These are phyloP conservation scores for Xylariaceae sp. DNA, from an alignment of 2,329 filamentous ascomycete genomes.

Conservation along the genomic window DNA sequence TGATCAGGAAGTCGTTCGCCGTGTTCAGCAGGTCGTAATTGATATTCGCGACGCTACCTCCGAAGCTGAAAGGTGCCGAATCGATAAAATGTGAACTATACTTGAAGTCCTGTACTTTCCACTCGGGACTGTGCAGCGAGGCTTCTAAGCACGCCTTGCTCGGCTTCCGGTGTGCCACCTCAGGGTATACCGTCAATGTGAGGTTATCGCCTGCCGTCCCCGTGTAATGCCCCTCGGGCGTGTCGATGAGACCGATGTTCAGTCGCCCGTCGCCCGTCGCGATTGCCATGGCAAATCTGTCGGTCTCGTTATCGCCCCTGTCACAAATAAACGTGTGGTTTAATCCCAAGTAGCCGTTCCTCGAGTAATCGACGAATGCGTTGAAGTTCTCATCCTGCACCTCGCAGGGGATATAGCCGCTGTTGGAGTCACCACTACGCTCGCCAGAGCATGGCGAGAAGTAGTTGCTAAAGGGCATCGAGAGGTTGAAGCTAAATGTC, in stretches of 20 bases:
- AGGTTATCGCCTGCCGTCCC: conserved; percentile 16
- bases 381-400: background rate
- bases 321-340: conserved; percentile 17
- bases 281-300: conserved; percentile 1
- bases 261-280: conserved; percentile 11
- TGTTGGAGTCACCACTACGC: conserved; percentile 8
- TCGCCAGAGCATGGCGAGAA: conserved; percentile 3
- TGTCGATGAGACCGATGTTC: conserved; percentile 9
- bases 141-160: background rate
- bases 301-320: conserved; percentile 2
- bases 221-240: conserved; percentile 14
- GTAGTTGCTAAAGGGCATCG: conserved; percentile 13
- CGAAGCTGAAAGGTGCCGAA: conserved; percentile 2
- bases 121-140: background rate
- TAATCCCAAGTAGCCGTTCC: conserved; percentile 12
- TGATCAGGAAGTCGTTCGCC: conserved; percentile 14
- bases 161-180: conserved; percentile 10
- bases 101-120: conserved; percentile 9
- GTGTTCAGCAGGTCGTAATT: conserved; percentile 12
- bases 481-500: conserved; percentile 8
- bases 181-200: conserved; percentile 8
- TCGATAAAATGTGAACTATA: background rate
- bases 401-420: conserved; percentile 8
- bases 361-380: conserved; percentile 12
- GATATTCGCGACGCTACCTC: background rate